Conservation (phyloP, 2,329 filamentous ascomycete genomes). For the Talaromyces pinophilus region DNA sequence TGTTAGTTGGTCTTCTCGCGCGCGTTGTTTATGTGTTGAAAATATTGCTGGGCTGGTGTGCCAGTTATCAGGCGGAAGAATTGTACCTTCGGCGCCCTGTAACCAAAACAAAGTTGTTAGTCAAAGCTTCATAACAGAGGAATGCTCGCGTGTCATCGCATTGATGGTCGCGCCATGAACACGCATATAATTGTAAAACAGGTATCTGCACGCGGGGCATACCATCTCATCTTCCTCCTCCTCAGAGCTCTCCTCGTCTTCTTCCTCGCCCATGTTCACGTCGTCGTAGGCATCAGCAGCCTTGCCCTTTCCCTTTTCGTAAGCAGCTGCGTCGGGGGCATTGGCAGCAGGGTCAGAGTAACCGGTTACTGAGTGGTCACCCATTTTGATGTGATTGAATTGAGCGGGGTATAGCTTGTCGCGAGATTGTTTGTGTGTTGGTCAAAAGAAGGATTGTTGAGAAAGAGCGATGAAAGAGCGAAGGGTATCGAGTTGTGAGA, state of each 20-base stretch:
- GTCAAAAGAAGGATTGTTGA: not conserved
- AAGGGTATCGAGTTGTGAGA: not conserved
- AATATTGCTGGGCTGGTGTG: not conserved
- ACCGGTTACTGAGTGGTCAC: conserved; percentile 34
- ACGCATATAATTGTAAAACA: not conserved
- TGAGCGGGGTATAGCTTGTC: not conserved
- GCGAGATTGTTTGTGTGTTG: conserved; percentile 3
- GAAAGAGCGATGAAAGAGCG: not conserved
- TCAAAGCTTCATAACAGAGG: not conserved
- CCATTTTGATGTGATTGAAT: conserved; percentile 32
- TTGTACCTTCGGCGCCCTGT: conserved; percentile 17
- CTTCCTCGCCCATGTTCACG: conserved; percentile 22
- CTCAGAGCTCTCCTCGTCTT: conserved; percentile 68
- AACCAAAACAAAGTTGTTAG: not conserved
- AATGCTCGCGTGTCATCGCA: not conserved
- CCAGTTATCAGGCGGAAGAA: not conserved
- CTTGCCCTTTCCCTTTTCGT: conserved; percentile 89
- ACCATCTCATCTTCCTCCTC: conserved; percentile 53
- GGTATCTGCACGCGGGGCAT: conserved; percentile 7
- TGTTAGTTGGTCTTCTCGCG: not conserved
- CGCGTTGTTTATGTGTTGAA: not conserved
- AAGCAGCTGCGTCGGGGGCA: conserved; percentile 42
- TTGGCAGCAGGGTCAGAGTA: conserved; percentile 45
- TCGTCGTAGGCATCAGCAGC: conserved; percentile 49
- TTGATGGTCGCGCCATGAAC: not conserved